A percentile compares a stretch with the other conserved stretches of the same genome.
Conservation (phyloP, 176 grass and related monocot species). For the Cenchrus purpureus region DNA sequence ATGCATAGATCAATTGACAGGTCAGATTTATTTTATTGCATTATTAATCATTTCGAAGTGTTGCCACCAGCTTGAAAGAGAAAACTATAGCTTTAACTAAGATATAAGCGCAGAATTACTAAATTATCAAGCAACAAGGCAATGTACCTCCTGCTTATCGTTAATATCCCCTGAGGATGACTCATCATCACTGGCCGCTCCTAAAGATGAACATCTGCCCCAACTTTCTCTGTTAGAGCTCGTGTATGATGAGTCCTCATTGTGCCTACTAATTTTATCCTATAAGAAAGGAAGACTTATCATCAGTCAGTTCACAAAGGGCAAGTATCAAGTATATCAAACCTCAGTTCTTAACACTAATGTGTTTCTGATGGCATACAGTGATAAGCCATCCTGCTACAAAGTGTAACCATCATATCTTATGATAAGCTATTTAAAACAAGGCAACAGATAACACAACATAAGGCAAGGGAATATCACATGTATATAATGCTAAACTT, state of each 20-base stretch:
- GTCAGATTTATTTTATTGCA: constrained; percentile 3
- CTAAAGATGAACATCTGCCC: constrained; percentile 93
- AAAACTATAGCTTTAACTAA: not conserved
- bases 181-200: constrained; percentile 65
- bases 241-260: constrained; percentile 78
- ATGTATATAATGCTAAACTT: constrained; percentile 11
- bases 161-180: constrained; percentile 58
- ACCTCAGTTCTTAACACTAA: not conserved
- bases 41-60: not conserved
- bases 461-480: not conserved
- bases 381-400: not conserved
- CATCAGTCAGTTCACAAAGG: constrained; percentile 27
- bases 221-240: constrained; percentile 92
- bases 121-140: constrained; percentile 19
- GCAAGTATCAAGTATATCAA: not conserved
- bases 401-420: not conserved
- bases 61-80: constrained; percentile 2
- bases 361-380: constrained; percentile 5
- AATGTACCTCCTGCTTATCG: constrained; percentile 67
- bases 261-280: constrained; percentile 60
- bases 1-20: constrained; percentile 10
- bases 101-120: not conserved
- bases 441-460: not conserved
- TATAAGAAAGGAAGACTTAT: constrained; percentile 44
- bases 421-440: not conserved